These are phyloP conservation scores for Rhododendron henanense DNA, from an alignment of 148 eudicot genomes.

Conservation along the genomic window DNA sequence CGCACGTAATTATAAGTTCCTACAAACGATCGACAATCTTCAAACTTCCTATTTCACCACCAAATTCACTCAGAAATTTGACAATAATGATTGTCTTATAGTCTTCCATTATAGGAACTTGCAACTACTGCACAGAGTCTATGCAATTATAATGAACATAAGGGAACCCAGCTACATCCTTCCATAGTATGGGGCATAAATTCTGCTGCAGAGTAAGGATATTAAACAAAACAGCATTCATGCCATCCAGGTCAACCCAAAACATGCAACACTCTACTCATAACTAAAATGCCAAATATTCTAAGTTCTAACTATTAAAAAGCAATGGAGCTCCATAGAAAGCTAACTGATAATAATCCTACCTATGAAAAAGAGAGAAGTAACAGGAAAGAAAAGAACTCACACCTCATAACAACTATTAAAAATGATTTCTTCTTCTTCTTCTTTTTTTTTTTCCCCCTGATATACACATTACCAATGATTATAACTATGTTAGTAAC, in stretches of 20 bases:
- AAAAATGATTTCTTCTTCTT: background rate
- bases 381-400: background rate
- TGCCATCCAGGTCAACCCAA: background rate
- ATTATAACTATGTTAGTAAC: background rate
- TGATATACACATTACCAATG: background rate
- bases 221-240: background rate
- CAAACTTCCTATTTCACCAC: background rate
- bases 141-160: background rate
- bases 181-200: background rate
- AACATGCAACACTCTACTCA: background rate
- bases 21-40: background rate
- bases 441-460: background rate
- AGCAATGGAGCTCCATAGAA: background rate
- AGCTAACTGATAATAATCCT: background rate
- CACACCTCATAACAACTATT: background rate
- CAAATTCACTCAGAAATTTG: background rate
- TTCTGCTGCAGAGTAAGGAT: background rate
- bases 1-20: background rate
- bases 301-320: background rate
- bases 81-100: background rate
- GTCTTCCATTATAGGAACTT: background rate
- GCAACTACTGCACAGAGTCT: background rate
- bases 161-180: background rate
- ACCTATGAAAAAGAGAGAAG: background rate
- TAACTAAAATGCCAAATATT: background rate